phyloP scores from a whole-genome alignment of 768 basidiomycete genomes.

The Fomitopsis pulvina region DNA sequence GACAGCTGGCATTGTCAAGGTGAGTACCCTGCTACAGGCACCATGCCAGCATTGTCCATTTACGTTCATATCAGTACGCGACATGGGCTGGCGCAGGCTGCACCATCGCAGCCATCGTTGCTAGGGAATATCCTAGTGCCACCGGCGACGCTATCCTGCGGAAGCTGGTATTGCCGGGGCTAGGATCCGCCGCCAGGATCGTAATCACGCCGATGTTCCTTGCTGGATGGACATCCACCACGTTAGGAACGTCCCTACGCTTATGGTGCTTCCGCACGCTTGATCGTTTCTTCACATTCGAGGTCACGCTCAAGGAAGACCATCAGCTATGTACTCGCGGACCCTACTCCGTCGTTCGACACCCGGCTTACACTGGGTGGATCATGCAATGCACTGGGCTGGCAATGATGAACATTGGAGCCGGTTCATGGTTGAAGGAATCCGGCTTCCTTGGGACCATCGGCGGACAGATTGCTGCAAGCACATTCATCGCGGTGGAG shows the following conservation, averaged over 20 bases:
- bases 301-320: constrained; percentile 18
- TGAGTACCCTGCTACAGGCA: no score
- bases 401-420: constrained; percentile 2
- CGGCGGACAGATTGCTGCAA: constrained; percentile 5
- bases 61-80: not conserved
- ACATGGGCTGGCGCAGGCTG: not conserved
- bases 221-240: constrained; percentile 8
- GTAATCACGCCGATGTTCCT: constrained; percentile 10
- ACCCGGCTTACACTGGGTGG: constrained; percentile 20
- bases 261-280: constrained; percentile 19
- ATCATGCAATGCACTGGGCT: constrained; percentile 8
- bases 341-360: constrained; percentile 24
- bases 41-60: no score
- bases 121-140: not conserved
- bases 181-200: not conserved
- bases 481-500: not conserved
- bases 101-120: not conserved
- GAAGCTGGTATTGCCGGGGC: not conserved
- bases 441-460: constrained; percentile 6
- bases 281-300: constrained; percentile 23
- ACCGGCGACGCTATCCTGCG: not conserved
- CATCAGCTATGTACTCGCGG: constrained; percentile 23
- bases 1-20: not conserved
- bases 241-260: constrained; percentile 9
- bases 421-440: constrained; percentile 15